Evolutionary conservation across 75 land plant species (phyloP), one percentile per base, ranked within the genome.

Genomic region (Selaginella tamariscina): DNA sequence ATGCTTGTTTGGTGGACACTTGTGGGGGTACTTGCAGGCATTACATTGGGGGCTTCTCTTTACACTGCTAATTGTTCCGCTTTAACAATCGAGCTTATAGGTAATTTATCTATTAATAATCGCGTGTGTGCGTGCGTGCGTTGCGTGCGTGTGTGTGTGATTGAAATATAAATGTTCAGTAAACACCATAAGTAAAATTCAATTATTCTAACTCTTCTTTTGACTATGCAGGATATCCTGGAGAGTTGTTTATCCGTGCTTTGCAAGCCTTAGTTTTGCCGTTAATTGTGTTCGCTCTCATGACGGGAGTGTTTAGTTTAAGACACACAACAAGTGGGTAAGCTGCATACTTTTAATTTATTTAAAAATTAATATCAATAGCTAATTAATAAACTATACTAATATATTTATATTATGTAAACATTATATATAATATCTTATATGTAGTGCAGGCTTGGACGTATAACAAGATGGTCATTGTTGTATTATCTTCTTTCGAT

Each of bases 1-100:
- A 74, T 65, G 69, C 66, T 77, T 13, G 54, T 77, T 2, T 77
- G 74, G 74, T 77, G 79, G 79, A 77, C 79, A 21, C 69, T 77
- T 32, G 56, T 77, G 44, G 79, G 79, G 32, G 79, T 77, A 9
- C 65, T 59, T 15, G 56, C 63, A 20, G 79, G 79, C 24, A 60
- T 68, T 11, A 54, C 30, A 11, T 64, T 72, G 15, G 79, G 79
- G 2, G 49, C 31, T 24, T 56, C 64, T 23, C 75, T 77, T 24
- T 72, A 77, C 66, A 33, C 32, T 2, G 24, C 64, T 24, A 57
- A 77, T 32, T 44, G 54, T n/a, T 55, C 79, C 9, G 68, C 65
- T 23, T 8, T 72, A 30, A 55, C 70, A 22, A 72, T 77, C 24
- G 70, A 66, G 21, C 70, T 77, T 32, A 71, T 77, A 11, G 79